Percentiles rank a stretch among this genome's conserved stretches.
Evolutionary conservation across 768 basidiomycete species (phyloP).

Genomic region (Tephrocybe sp.): DNA sequence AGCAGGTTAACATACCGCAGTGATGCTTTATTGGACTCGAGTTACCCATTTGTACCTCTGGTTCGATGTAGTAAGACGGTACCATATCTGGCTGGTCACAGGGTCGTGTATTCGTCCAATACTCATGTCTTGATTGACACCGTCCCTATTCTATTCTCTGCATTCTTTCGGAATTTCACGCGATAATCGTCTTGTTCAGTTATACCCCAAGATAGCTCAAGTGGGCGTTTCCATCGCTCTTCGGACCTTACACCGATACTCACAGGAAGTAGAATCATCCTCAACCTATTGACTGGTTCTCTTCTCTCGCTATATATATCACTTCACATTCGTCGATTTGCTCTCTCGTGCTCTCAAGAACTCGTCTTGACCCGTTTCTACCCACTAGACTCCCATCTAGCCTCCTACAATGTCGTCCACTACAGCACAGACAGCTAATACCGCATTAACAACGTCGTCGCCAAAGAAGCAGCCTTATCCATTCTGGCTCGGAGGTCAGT

Average conservation of each 20-base stretch:
- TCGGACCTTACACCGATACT: conserved; percentile 5
- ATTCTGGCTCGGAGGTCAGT: conserved; percentile 80
- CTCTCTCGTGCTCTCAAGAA: not conserved
- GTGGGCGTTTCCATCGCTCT: conserved; percentile 1
- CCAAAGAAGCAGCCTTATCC: conserved; percentile 75
- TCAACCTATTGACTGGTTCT: conserved; percentile 5
- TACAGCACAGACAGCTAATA: conserved; percentile 8
- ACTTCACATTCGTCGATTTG: not conserved
- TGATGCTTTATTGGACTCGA: not conserved
- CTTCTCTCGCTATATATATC: conserved; percentile 9
- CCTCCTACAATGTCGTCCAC: conserved; percentile 13
- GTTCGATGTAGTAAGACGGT: not conserved
- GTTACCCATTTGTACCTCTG: conserved; percentile 2
- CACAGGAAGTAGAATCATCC: conserved; percentile 3
- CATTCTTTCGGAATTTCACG: conserved; percentile 8
- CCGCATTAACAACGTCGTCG: conserved; percentile 11
- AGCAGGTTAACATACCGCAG: not conserved
- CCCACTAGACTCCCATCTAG: conserved; percentile 7
- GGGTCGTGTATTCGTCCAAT: conserved; percentile 6
- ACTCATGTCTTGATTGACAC: conserved; percentile 16
- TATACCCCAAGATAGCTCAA: conserved; percentile 5
- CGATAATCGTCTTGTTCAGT: conserved; percentile 9
- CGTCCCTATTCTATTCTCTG: conserved; percentile 5
- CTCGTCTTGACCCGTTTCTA: not conserved
- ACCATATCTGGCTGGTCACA: conserved; percentile 7